Evolutionary conservation across 73 alveolate species (phyloP).

Genomic region (Halteria grandinella): DNA sequence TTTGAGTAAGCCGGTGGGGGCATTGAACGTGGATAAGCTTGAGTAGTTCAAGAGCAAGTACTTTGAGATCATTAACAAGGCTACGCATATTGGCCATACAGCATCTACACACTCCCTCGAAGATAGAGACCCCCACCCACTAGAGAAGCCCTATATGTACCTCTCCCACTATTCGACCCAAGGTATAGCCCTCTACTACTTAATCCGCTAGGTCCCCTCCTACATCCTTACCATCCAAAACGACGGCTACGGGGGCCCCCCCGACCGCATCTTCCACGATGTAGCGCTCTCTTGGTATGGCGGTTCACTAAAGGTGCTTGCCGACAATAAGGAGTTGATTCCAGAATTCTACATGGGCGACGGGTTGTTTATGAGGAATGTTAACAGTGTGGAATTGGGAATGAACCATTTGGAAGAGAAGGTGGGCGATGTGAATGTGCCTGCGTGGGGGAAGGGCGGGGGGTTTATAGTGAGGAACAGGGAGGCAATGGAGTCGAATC

Average conservation of each 20-base stretch:
- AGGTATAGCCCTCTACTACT: constrained; percentile 85
- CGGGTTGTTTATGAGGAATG: constrained; percentile 78
- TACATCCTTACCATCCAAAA: constrained; percentile 84
- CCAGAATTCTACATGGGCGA: constrained; percentile 90
- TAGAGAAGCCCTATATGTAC: constrained; percentile 64
- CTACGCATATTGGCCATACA: neutral
- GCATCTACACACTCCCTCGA: neutral
- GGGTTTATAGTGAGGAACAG: constrained; percentile 93
- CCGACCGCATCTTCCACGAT: constrained; percentile 88
- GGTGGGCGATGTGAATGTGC: constrained; percentile 83
- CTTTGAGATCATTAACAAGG: constrained; percentile 35
- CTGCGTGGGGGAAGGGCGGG: constrained; percentile 83
- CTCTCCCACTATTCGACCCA: constrained; percentile 84
- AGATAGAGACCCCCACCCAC: neutral
- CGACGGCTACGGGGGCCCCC: constrained; percentile 86
- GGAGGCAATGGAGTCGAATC: constrained; percentile 93
- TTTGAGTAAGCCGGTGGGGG: constrained; percentile 98
- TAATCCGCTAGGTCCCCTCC: constrained; percentile 89
- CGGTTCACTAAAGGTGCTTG: constrained; percentile 75
- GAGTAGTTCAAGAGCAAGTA: constrained; percentile 79
- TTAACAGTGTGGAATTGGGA: constrained; percentile 75
- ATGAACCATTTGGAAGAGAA: constrained; percentile 71
- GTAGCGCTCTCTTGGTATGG: constrained; percentile 81
- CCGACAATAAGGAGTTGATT: constrained; percentile 96
- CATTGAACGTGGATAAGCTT: constrained; percentile 90